These are phyloP conservation scores for Tolypocladium nubicola DNA, from an alignment of 2,329 filamentous ascomycete genomes.

Conservation along the genomic window DNA sequence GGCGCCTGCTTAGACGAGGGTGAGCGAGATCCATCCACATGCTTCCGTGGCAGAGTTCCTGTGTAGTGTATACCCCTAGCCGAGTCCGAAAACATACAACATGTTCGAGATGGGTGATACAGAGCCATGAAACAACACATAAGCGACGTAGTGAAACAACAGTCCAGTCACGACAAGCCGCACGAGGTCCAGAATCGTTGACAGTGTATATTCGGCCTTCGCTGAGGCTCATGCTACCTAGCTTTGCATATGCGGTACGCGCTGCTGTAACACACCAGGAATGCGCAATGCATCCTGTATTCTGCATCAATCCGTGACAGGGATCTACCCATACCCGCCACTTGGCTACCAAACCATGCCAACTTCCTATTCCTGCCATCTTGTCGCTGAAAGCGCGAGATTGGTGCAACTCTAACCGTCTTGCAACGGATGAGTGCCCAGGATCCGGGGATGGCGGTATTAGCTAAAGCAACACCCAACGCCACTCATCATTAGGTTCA, in stretches of 20 bases:
- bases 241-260: neutral
- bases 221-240: slow-evolving; percentile 1
- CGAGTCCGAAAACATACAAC: neutral
- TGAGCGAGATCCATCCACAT: neutral
- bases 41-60: neutral
- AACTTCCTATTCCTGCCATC: neutral
- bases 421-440: neutral
- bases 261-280: slow-evolving; percentile 2
- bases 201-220: neutral
- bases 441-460: neutral
- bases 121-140: neutral
- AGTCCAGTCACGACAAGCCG: neutral
- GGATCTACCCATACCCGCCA: neutral
- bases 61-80: neutral
- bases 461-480: slow-evolving; percentile 9
- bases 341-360: neutral
- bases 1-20: neutral
- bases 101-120: neutral
- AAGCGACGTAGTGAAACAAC: neutral
- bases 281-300: slow-evolving; percentile 4
- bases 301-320: neutral
- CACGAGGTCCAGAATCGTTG: neutral
- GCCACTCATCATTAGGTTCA: slow-evolving; percentile 16
- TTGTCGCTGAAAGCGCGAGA: neutral
- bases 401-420: neutral